Conservation (phyloP, 2,329 filamentous ascomycete species). For the Fusarium sp. region DNA sequence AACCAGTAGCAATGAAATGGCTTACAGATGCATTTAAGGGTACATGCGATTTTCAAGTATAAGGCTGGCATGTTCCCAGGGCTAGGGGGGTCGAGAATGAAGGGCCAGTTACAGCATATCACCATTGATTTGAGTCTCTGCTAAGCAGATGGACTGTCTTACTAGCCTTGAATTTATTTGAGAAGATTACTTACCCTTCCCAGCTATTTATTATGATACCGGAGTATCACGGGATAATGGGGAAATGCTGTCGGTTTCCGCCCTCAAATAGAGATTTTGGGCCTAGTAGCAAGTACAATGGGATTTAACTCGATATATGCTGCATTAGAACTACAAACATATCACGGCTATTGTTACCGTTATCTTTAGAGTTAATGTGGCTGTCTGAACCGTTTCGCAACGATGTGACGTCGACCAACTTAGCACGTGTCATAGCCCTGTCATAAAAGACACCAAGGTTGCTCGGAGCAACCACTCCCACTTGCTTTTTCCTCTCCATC, state of each 20-base stretch:
- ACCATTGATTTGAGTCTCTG: no score
- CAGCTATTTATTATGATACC: no score
- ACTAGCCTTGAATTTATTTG: no score
- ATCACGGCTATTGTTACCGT: background rate
- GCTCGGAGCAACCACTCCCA: background rate
- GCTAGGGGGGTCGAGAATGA: no score
- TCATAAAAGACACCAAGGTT: background rate
- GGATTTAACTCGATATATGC: background rate
- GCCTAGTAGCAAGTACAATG: background rate
- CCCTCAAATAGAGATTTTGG: background rate
- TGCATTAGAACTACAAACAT: background rate
- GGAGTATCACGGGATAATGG: no score
- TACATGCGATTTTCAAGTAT: no score
- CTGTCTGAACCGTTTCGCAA: background rate
- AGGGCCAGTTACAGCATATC: no score
- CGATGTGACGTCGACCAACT: background rate
- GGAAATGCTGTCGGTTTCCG: background rate
- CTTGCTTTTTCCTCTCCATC: background rate
- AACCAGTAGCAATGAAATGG: no score
- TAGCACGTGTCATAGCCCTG: background rate
- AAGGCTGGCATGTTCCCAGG: no score
- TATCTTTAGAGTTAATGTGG: background rate
- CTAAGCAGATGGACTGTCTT: no score
- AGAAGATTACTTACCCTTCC: no score
- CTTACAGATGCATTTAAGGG: no score